These are phyloP conservation scores for Acorus gramineus DNA, from an alignment of 106 monocot species.

Conservation along the genomic window DNA sequence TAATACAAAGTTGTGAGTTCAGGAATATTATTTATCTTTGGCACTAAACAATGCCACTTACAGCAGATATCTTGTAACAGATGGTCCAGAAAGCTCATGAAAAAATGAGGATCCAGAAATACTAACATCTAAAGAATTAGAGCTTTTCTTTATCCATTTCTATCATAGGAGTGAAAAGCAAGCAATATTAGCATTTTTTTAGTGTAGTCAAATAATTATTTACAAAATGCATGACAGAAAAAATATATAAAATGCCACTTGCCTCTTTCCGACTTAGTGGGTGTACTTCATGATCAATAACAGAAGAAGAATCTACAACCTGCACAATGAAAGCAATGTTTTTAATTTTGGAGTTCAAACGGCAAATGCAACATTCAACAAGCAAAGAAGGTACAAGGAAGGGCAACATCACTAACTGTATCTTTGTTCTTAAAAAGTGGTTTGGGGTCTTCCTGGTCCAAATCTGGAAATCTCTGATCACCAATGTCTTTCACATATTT, in stretches of 20 bases:
- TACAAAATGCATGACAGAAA: background rate
- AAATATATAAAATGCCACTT: conserved; percentile 9
- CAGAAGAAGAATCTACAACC: conserved; percentile 20
- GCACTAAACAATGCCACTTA: too few species aligned
- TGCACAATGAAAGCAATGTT: conserved; percentile 13
- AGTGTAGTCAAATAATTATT: too few species aligned
- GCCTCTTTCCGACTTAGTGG: conserved; percentile 43
- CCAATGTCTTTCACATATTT: conserved; percentile 77
- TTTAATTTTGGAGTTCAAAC: background rate
- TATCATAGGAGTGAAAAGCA: too few species aligned
- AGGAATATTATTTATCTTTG: too few species aligned
- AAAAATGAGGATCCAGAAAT: too few species aligned
- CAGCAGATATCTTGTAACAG: too few species aligned
- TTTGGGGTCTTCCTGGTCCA: conserved; percentile 19
- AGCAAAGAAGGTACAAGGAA: background rate
- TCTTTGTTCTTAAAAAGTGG: conserved; percentile 19
- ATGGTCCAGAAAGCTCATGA: too few species aligned
- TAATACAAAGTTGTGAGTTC: too few species aligned
- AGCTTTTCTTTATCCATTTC: too few species aligned
- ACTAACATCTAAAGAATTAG: too few species aligned
- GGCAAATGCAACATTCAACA: background rate
- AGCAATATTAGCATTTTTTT: too few species aligned
- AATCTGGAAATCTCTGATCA: conserved; percentile 54
- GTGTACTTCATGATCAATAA: conserved; percentile 11
- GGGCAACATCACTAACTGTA: conserved; percentile 16